Conservation (phyloP, 169 alveolate genomes). For the Miamiensis avidus region DNA sequence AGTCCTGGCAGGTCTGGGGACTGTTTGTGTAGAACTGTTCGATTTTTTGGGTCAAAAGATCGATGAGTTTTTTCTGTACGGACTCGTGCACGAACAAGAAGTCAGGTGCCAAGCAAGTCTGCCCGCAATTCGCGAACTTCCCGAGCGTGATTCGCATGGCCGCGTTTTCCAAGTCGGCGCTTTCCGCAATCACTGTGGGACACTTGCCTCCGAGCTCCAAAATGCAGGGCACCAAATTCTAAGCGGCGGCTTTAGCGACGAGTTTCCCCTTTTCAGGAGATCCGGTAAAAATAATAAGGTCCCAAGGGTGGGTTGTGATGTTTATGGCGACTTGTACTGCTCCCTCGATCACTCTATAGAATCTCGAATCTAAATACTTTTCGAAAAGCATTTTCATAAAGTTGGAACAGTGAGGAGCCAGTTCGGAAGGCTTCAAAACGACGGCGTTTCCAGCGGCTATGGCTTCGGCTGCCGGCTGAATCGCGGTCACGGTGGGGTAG, state of each 20-base stretch:
- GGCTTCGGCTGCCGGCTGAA: conserved; percentile 72
- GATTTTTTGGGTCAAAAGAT: conserved; percentile 47
- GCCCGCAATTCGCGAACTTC: conserved; percentile 79
- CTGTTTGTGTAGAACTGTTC: conserved; percentile 63
- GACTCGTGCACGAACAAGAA: conserved; percentile 75
- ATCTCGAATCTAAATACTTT: conserved; percentile 51
- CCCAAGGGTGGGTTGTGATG: conserved; percentile 68
- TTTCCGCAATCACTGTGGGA: conserved; percentile 82
- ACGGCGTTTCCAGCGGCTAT: conserved; percentile 87
- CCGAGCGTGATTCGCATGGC: conserved; percentile 76
- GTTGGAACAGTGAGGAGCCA: conserved; percentile 69
- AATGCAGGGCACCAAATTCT: conserved; percentile 79
- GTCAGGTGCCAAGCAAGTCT: conserved; percentile 89
- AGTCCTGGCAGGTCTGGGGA: conserved; percentile 63
- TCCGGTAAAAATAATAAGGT: conserved; percentile 86
- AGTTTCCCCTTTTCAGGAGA: conserved; percentile 88
- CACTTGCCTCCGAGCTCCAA: conserved; percentile 91
- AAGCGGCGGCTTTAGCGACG: conserved; percentile 86
- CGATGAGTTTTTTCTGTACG: conserved; percentile 56
- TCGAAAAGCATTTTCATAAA: conserved; percentile 63
- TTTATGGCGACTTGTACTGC: conserved; percentile 77
- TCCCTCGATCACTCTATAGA: conserved; percentile 68
- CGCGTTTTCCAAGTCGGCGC: conserved; percentile 71
- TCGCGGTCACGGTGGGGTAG: conserved; percentile 72
- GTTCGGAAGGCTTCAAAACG: conserved; percentile 83